These are phyloP conservation scores for Cladophialophora yegresii DNA, from an alignment of 2,329 filamentous ascomycete genomes.

Conservation along the genomic window DNA sequence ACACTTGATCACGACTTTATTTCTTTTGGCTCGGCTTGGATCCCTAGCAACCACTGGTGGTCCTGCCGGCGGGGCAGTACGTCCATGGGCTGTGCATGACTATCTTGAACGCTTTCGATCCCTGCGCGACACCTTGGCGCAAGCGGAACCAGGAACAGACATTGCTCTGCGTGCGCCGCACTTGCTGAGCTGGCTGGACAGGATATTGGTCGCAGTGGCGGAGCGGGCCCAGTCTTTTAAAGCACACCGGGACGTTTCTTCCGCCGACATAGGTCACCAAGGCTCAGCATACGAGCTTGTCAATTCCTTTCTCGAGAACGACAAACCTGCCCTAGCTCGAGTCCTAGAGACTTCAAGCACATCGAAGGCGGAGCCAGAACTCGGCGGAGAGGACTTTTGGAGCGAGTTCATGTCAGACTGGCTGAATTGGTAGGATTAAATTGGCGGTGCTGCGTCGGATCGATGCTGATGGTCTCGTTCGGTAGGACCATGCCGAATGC, in stretches of 20 bases:
- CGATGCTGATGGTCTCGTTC: background rate
- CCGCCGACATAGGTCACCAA: background rate
- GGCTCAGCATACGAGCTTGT: constrained; percentile 27
- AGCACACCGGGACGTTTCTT: background rate
- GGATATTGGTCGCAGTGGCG: constrained; percentile 19
- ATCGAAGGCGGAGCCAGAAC: background rate
- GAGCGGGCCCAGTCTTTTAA: background rate
- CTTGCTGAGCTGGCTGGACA: constrained; percentile 23
- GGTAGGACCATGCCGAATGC: background rate
- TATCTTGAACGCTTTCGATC: constrained; percentile 19
- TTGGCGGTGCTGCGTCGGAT: background rate
- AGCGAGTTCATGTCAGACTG: constrained; percentile 30
- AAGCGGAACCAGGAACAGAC: background rate
- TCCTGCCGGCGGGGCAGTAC: background rate
- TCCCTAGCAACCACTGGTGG: background rate
- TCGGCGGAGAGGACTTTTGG: constrained; percentile 21
- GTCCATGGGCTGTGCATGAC: background rate
- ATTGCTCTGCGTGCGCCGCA: background rate
- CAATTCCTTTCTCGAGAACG: constrained; percentile 24
- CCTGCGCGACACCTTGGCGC: background rate
- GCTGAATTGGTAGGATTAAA: constrained; percentile 21
- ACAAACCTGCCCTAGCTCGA: background rate
- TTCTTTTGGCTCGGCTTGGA: constrained; percentile 26
- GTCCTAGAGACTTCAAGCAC: background rate
- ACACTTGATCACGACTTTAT: constrained; percentile 26